A percentile compares a stretch with the other conserved stretches of the same genome.
Conservation (phyloP, 2,329 filamentous ascomycete species). For the Tolypocladium ovalisporum region DNA sequence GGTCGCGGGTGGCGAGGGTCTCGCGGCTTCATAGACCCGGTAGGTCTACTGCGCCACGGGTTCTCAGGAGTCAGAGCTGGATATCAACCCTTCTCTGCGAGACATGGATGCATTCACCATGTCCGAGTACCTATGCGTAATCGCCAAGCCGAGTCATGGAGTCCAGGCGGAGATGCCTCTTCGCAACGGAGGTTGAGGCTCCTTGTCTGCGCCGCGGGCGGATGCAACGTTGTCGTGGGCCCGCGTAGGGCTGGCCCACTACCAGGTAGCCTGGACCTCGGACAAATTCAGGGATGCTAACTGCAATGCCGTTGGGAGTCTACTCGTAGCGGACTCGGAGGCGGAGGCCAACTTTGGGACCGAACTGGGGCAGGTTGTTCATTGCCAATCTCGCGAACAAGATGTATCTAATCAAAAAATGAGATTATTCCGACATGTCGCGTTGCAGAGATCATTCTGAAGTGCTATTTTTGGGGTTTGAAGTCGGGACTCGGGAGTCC, state of each 20-base stretch:
- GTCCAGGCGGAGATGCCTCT: neutral
- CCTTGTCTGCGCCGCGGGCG: neutral
- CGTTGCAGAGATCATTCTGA: neutral
- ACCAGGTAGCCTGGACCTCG: too few relatives aligned
- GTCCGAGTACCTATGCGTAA: too few relatives aligned
- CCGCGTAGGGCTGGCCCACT: neutral
- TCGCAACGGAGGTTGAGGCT: neutral
- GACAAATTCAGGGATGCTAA: too few relatives aligned
- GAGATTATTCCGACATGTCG: neutral
- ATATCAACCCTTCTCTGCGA: neutral
- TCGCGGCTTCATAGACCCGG: neutral
- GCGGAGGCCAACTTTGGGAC: neutral
- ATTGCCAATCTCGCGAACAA: neutral
- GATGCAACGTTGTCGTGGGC: constrained; percentile 9
- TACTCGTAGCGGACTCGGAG: neutral
- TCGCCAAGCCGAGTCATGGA: neutral
- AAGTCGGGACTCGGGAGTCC: neutral
- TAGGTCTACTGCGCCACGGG: neutral
- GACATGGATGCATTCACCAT: neutral
- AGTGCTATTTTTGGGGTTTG: neutral
- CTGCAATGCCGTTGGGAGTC: neutral
- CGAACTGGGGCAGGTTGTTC: neutral
- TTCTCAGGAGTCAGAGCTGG: too few relatives aligned
- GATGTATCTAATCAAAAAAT: neutral
- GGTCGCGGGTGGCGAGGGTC: neutral